These are phyloP conservation scores for Amanita pseudoporphyria DNA, from an alignment of 768 basidiomycete genomes.

Conservation along the genomic window DNA sequence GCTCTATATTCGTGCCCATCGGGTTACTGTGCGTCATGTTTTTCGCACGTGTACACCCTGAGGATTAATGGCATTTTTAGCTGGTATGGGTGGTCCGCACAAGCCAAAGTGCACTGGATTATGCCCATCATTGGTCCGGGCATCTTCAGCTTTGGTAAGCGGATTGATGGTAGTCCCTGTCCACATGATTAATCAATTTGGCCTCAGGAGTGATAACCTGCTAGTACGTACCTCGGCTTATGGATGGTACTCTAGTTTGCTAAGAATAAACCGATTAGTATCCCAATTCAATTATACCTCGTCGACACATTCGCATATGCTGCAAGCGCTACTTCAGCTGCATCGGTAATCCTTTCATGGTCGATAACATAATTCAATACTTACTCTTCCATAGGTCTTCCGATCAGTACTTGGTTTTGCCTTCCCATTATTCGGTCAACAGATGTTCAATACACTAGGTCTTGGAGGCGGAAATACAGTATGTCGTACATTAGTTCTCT, in stretches of 20 bases:
- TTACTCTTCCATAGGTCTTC: constrained; percentile 25
- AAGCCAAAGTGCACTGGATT: constrained; percentile 59
- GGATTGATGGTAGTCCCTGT: not conserved
- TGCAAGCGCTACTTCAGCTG: constrained; percentile 60
- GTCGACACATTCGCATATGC: constrained; percentile 65
- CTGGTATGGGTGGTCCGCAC: constrained; percentile 82
- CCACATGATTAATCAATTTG: not conserved
- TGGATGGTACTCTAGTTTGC: not conserved
- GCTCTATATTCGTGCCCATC: constrained; percentile 58
- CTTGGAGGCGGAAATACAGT: constrained; percentile 63
- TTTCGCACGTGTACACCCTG: not conserved
- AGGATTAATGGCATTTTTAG: constrained; percentile 13
- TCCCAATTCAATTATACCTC: constrained; percentile 62
- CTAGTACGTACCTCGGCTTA: constrained; percentile 31
- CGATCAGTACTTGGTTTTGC: constrained; percentile 37
- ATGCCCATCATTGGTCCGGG: constrained; percentile 63
- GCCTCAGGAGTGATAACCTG: constrained; percentile 44
- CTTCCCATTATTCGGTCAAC: constrained; percentile 40
- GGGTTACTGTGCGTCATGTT: constrained; percentile 52
- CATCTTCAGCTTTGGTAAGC: constrained; percentile 47
- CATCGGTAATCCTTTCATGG: constrained; percentile 31
- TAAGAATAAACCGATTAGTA: constrained; percentile 23
- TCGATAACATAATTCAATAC: not conserved
- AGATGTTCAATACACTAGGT: constrained; percentile 55
- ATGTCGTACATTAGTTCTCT: constrained; percentile 7